Evolutionary conservation across 73 alveolate genomes (phyloP).

Genomic region (Stentor coeruleus): DNA sequence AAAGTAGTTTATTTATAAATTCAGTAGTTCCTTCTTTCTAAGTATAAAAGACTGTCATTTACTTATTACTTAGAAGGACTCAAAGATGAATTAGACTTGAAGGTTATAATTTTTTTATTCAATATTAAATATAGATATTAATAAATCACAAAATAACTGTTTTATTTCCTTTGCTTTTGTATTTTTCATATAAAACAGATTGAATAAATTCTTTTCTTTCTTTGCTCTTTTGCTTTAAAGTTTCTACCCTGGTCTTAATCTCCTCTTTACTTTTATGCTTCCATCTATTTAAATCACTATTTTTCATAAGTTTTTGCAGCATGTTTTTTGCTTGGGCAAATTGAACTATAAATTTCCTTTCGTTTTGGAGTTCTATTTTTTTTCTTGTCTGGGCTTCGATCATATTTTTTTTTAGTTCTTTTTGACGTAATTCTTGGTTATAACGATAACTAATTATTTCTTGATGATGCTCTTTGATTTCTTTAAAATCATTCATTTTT

Average conservation of each 20-base stretch:
- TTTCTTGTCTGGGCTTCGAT: neutral
- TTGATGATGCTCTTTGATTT: neutral
- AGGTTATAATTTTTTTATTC: too few relatives aligned
- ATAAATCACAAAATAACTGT: neutral
- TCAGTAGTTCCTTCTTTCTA: too few relatives aligned
- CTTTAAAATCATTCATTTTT: neutral
- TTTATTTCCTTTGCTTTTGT: neutral
- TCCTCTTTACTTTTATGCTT: neutral
- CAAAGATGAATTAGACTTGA: too few relatives aligned
- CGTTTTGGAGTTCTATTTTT: neutral
- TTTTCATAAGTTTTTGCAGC: slow-evolving; percentile 18
- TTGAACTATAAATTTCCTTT: neutral
- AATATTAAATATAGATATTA: too few relatives aligned
- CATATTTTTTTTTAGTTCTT: neutral
- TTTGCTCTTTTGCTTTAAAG: neutral
- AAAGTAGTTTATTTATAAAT: too few relatives aligned
- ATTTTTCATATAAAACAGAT: slow-evolving; percentile 7
- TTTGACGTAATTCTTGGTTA: neutral
- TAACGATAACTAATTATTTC: neutral
- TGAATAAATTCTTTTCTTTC: slow-evolving; percentile 5
- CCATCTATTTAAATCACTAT: slow-evolving; percentile 19
- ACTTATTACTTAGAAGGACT: too few relatives aligned
- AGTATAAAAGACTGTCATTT: too few relatives aligned
- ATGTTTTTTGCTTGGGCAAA: slow-evolving; percentile 20
- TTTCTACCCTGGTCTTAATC: neutral